These are phyloP conservation scores for Populus davidiana DNA, from an alignment of 345 rosid genomes.

Conservation along the genomic window DNA sequence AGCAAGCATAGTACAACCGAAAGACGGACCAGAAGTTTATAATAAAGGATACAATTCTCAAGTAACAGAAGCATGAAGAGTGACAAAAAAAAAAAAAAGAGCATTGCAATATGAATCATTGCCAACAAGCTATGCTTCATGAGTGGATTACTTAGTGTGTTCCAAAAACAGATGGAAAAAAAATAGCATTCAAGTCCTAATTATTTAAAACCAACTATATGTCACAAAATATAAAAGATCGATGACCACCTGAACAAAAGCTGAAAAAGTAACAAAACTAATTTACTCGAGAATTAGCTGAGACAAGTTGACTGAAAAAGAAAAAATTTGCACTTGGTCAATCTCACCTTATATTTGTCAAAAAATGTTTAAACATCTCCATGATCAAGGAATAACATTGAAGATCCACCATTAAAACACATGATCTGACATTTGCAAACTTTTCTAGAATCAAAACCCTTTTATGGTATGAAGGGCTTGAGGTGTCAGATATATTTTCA, in stretches of 20 bases:
- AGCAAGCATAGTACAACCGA: neutral
- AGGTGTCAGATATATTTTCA: constrained; percentile 30
- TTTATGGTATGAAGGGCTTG: neutral
- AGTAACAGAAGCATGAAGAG: neutral
- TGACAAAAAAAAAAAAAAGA: neutral
- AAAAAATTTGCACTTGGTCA: neutral
- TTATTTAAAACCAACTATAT: neutral
- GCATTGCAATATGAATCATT: neutral
- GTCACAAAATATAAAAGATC: neutral
- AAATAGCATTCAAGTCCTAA: neutral
- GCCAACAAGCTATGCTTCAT: neutral
- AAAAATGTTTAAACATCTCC: constrained; percentile 19
- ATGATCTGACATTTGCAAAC: constrained; percentile 10
- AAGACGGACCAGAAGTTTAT: neutral
- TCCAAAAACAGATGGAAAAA: neutral
- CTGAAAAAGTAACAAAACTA: neutral
- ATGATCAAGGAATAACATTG: constrained; percentile 12
- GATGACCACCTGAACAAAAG: neutral
- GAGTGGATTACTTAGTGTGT: neutral
- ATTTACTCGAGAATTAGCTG: no score
- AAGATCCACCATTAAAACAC: constrained; percentile 19
- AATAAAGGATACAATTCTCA: neutral
- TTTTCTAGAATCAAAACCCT: constrained; percentile 16
- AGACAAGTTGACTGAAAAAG: neutral
- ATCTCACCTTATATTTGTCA: constrained; percentile 14